Base-by-base conservation (phyloP, 805 yeast species). In the Kazachstania psychrophila region DNA sequence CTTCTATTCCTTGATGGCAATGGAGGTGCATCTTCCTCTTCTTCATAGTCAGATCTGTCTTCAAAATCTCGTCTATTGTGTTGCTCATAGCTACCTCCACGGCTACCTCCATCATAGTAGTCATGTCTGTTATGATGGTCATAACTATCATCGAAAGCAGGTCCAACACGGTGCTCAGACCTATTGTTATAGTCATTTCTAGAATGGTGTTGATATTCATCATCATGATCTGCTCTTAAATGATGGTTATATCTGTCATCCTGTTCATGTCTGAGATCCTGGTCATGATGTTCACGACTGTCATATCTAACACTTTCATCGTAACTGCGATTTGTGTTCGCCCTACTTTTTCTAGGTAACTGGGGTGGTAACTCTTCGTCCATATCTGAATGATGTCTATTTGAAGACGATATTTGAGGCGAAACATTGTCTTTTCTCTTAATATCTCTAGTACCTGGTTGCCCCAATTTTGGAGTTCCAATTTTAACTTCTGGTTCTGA, bases 11-110 rank as follows among this genome's bases (percentile, higher is more conserved):
- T 37, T 17, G 27, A 24, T 10, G 40, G 40, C 17, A 28, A 30
- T 7, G 51, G 51, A 3, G 51, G 49, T 9, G 41, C 29, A 11
- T 24, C 32, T 5, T 27, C 32, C 16, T 36, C 25, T 9, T 31
- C 35, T 15, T 17, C 29, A 7, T n/a, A 22, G 8, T 20, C n/a
- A 15, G 13, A 20, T 13, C 27, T 16, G 20, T 4, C 23, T 3
- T 11, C 26, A 11, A 23, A 5, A 17, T n/a, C n/a, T n/a, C n/a
- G n/a, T n/a, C n/a, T n/a, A n/a, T n/a, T n/a, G n/a, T n/a, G n/a
- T n/a, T n/a, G n/a, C n/a, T n/a, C n/a, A n/a, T n/a, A n/a, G n/a
- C n/a, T n/a, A n/a, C n/a, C n/a, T n/a, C n/a, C n/a, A n/a, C n/a
- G n/a, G n/a, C n/a, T n/a, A n/a, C n/a, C n/a, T n/a, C n/a, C n/a